Base-by-base conservation (phyloP, 2,329 filamentous ascomycete species). In the Stachybotrys elegans region DNA sequence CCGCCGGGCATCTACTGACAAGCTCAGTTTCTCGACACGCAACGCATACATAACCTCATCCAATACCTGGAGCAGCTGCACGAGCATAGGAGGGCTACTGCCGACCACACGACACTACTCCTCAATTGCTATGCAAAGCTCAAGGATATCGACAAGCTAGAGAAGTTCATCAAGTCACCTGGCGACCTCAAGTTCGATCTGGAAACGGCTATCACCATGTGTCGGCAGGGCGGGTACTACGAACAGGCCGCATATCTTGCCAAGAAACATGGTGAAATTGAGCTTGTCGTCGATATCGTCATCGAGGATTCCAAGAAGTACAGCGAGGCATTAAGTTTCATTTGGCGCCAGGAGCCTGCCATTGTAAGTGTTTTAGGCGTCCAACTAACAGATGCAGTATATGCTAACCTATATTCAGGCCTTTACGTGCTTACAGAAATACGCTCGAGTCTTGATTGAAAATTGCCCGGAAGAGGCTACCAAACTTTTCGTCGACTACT, bases 111-210 rank as follows among this genome's bases (percentile, higher is more conserved):
- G 0, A 98, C 93, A 0, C 71, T 98, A 11, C 74, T 98, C 1
- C 71, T 98, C 35, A 98, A 98, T 61, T 98, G 93, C 66, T 98
- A 98, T 60, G 93, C 93, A 1, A 98, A 98, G 60, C 71, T 97
- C 14, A 98, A 98, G 63, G 93, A 98, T 60, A 92, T 95, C 5
- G 86, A 90, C 45, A 98, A 98, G 67, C 75, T 98, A 6, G 92
- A 98, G 59, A 86, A 86, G 20, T 98, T 98, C 54, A 98, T 98
- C 67, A 95, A 95, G 60, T 91, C 90, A 22, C 91, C 92, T 0
- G 90, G 88, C 3, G 91, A 96, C 55, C 77, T 96, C 34, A 96
- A 94, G 57, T 98, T 98, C 57, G 93, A 98, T 61, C 75, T 97
- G 3, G 93, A 98, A 53, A 98, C 93, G 1, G 93, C 93, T 13